A percentile compares a stretch with the other conserved stretches of the same genome.
Conservation (phyloP, 257 asterid genomes). For the Rehmannia glutinosa region DNA sequence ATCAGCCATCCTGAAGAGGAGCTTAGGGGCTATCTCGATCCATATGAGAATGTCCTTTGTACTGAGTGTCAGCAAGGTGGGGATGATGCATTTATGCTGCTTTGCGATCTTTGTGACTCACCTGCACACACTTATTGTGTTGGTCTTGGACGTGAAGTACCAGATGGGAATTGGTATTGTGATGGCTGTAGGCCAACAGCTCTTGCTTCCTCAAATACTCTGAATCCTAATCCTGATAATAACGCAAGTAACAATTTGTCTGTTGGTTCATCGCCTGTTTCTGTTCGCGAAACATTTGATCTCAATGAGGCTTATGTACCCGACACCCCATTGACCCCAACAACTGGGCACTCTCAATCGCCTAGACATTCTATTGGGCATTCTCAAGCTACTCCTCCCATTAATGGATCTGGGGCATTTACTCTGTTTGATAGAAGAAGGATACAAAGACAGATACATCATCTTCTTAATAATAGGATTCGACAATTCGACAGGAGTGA, state of each 20-base stretch:
- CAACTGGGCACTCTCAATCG: constrained; percentile 43
- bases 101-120: constrained; percentile 88
- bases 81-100: constrained; percentile 85
- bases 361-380: constrained; percentile 43
- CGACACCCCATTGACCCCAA: constrained; percentile 58
- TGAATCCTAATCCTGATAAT: constrained; percentile 39
- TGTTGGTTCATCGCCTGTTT: constrained; percentile 45
- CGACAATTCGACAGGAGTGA: constrained; percentile 38
- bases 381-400: constrained; percentile 46
- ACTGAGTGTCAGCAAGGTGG: constrained; percentile 80
- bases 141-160: constrained; percentile 83
- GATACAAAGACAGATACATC: constrained; percentile 70
- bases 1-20: constrained; percentile 97
- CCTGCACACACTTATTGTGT: constrained; percentile 89
- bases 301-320: constrained; percentile 78
- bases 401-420: constrained; percentile 48
- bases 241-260: constrained; percentile 32
- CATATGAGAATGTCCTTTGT: constrained; percentile 65
- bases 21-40: constrained; percentile 77
- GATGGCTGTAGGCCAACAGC: constrained; percentile 85
- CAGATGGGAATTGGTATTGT: constrained; percentile 97
- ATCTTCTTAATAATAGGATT: constrained; percentile 43
- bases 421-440: constrained; percentile 67
- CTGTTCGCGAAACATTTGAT: constrained; percentile 58
- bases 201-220: constrained; percentile 43